These are phyloP conservation scores for Phytophthora pisi DNA, from an alignment of 352 stramenopile genomes.

Conservation along the genomic window DNA sequence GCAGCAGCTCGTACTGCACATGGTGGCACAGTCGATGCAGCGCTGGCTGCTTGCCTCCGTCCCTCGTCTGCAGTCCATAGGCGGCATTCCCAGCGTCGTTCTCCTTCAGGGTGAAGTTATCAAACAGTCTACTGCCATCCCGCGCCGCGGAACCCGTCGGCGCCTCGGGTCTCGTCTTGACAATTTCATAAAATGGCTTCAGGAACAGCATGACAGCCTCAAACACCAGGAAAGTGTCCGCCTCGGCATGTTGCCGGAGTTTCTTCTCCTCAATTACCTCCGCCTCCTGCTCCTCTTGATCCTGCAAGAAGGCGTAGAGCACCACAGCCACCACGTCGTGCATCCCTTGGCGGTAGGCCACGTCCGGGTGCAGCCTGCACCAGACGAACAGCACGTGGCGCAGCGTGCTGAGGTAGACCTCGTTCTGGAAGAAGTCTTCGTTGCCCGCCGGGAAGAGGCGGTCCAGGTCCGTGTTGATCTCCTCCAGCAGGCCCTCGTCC, in stretches of 20 bases:
- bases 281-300: conserved; percentile 18
- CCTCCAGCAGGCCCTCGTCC: conserved; percentile 69
- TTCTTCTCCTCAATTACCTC: conserved; percentile 3
- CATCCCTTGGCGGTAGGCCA: conserved; percentile 89
- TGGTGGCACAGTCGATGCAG: conserved; percentile 73
- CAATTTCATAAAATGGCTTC: conserved; percentile 80
- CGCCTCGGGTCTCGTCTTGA: conserved; percentile 38
- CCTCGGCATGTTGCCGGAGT: conserved; percentile 55
- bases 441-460: conserved; percentile 76
- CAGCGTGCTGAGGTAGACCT: conserved; percentile 61
- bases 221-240: conserved; percentile 77
- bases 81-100: conserved; percentile 32
- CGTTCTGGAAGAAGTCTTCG: conserved; percentile 81
- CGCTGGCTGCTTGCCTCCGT: conserved; percentile 42
- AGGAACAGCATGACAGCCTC: conserved; percentile 80
- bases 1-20: conserved; percentile 78
- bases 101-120: conserved; percentile 26
- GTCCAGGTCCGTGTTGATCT: conserved; percentile 86
- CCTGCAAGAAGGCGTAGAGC: conserved; percentile 66
- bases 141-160: background rate
- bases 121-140: conserved; percentile 22
- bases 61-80: conserved; percentile 17
- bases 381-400: conserved; percentile 85
- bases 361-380: conserved; percentile 78
- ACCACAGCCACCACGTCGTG: conserved; percentile 83